Evolutionary conservation across 257 asterid genomes (phyloP).

Genomic region (Ligustrum vulgare): DNA sequence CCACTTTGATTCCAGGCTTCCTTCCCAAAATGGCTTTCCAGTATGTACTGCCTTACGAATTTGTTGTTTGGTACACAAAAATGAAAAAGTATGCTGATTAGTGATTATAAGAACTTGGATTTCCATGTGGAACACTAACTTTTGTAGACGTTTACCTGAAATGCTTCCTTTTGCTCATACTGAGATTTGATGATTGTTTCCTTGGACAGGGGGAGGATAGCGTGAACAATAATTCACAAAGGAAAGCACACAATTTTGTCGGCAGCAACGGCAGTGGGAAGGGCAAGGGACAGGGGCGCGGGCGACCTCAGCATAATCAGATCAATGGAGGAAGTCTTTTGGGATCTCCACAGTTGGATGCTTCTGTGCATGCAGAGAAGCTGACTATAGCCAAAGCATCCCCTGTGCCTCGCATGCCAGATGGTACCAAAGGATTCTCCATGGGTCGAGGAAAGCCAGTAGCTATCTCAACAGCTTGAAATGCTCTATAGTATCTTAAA

Average conservation of each 20-base stretch:
- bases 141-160: background rate
- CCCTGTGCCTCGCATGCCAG: slow-evolving; percentile 92
- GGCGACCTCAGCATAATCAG: slow-evolving; percentile 40
- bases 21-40: too few species aligned
- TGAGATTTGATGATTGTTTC: background rate
- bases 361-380: slow-evolving; percentile 41
- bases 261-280: slow-evolving; percentile 40
- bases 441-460: slow-evolving; percentile 89
- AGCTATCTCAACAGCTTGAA: slow-evolving; percentile 42
- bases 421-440: slow-evolving; percentile 88
- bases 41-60: too few species aligned
- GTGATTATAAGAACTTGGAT: background rate
- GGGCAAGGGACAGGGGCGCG: slow-evolving; percentile 63
- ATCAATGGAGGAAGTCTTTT: slow-evolving; percentile 33
- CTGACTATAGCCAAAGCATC: slow-evolving; percentile 37
- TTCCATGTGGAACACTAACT: background rate
- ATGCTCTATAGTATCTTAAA: slow-evolving; percentile 4
- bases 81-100: background rate
- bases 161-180: slow-evolving; percentile 7
- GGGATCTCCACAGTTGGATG: slow-evolving; percentile 35
- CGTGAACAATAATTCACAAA: slow-evolving; percentile 34
- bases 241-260: slow-evolving; percentile 46
- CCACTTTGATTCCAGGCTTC: too few species aligned
- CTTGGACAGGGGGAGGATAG: slow-evolving; percentile 48
- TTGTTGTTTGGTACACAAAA: background rate